These are phyloP conservation scores for Chamaecyparis obtusa DNA, from an alignment of 75 land plant species.

Conservation along the genomic window DNA sequence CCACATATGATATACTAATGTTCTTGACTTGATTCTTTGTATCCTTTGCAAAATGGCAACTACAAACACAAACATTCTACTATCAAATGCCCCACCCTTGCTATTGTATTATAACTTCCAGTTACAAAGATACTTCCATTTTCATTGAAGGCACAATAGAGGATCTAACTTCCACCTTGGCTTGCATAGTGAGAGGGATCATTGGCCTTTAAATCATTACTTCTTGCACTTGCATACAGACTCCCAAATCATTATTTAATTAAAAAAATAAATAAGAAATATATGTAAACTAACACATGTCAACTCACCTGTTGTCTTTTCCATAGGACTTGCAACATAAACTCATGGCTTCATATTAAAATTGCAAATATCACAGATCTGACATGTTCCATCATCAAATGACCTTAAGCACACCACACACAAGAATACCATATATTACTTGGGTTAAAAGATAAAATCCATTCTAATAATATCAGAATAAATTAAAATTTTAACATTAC, in stretches of 20 bases:
- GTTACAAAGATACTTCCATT: constrained; percentile 98
- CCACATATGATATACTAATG: neutral
- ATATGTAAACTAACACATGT: neutral
- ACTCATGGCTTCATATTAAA: constrained; percentile 61
- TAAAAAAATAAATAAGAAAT: constrained; percentile 2
- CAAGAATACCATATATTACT: constrained; percentile 1
- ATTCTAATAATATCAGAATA: neutral
- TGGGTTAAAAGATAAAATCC: neutral
- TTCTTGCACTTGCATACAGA: constrained; percentile 7
- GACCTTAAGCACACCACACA: constrained; percentile 44
- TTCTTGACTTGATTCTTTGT: neutral
- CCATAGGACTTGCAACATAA: constrained; percentile 75
- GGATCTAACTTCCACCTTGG: constrained; percentile 59
- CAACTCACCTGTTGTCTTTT: constrained; percentile 51
- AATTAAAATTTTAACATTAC: neutral
- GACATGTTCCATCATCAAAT: constrained; percentile 99
- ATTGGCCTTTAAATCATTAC: constrained; percentile 43
- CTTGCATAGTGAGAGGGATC: constrained; percentile 38
- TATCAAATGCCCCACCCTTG: constrained; percentile 55
- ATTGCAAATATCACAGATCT: constrained; percentile 91
- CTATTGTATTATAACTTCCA: constrained; percentile 93
- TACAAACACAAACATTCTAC: neutral
- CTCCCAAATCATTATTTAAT: neutral
- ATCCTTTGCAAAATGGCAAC: neutral
- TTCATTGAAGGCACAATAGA: constrained; percentile 95